Conservation (phyloP, 1,284 basidiomycete species). For the Apiotrichum mycotoxinovorans region DNA sequence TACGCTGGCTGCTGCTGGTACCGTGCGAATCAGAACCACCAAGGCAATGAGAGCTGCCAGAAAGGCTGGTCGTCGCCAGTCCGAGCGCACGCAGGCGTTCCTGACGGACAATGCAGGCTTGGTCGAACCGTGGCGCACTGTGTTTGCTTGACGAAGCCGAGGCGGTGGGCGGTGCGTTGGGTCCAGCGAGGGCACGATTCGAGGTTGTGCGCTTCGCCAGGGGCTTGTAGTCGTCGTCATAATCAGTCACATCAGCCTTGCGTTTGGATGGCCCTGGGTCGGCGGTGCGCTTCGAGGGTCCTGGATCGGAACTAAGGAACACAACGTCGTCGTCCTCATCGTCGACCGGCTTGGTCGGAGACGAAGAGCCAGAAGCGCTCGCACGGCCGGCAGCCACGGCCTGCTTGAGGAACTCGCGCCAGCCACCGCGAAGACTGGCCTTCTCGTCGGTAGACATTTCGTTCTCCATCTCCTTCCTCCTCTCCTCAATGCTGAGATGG, state of each 20-base stretch:
- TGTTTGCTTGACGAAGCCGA: neutral
- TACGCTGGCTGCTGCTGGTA: neutral
- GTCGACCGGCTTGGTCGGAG: neutral
- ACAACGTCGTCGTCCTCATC: neutral
- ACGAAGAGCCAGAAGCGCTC: neutral
- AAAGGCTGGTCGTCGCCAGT: conserved; percentile 3
- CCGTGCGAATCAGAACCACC: neutral
- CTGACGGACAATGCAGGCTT: conserved; percentile 12
- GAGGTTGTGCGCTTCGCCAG: neutral
- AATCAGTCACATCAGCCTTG: neutral
- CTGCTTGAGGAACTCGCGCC: conserved; percentile 29
- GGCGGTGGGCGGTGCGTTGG: no score
- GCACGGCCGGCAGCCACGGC: neutral
- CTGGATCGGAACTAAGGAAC: conserved; percentile 1
- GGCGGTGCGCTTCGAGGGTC: neutral
- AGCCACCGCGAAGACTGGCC: conserved; percentile 30
- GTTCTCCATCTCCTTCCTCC: conserved; percentile 36
- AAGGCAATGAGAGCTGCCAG: no score
- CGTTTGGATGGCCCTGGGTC: neutral
- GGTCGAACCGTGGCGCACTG: neutral
- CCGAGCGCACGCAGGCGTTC: conserved; percentile 28
- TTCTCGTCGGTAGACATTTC: conserved; percentile 41
- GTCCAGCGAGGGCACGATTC: no score
- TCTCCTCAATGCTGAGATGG: conserved; percentile 25
- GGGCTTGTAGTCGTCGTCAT: neutral